Evolutionary conservation across 225 moss, liverwort and hornwort species (phyloP), one percentile per base, ranked within the genome.

Genomic region (Asterella californica): DNA sequence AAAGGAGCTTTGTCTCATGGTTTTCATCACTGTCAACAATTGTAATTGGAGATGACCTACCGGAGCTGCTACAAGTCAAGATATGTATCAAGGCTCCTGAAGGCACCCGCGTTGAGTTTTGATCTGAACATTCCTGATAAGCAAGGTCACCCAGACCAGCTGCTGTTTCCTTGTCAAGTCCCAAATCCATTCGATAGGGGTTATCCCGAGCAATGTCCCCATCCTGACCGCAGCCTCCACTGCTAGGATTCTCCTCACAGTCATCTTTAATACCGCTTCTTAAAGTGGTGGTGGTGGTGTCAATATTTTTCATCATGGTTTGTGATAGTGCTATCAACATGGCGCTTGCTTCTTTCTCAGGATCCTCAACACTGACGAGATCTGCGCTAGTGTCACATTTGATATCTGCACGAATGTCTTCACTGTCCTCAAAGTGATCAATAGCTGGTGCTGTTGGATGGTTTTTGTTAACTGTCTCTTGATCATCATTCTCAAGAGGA

Each of bases 361-460:
- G 63, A 48, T 19, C 50, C 15, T 30, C 76, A 74, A 22, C 36
- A 61, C 48, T 29, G 15, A 34, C 68, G 24, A 61, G 18, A 33
- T 60, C 30, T 79, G 24, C 10, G 27, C 21, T 46, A 84, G 48
- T 34, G 76, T 63, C 27, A 6, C 65, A 46, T 30, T 27, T 75
- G 50, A 21, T 25, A 0, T 55, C 53, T 30, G 33, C 15, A 33
- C 10, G 11, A 71, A 45, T 48, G 2, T 27, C 47, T 46, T 15
- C 24, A 10, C 12, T 30, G 10, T 33, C 30, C 30, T 30, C 18
- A 30, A 12, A 3, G 2, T 62, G 0, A n/a, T 63, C 42, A n/a
- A 14, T 36, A 34, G 4, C 15, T 11, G 68, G 8, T 34, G 1
- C 12, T 45, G 34, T 38, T 24, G 36, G 32, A 38, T 42, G 4